Evolutionary conservation across 192 early-diverging fungal species (phyloP).

Genomic region (Jimgerdemannia flammicorona): DNA sequence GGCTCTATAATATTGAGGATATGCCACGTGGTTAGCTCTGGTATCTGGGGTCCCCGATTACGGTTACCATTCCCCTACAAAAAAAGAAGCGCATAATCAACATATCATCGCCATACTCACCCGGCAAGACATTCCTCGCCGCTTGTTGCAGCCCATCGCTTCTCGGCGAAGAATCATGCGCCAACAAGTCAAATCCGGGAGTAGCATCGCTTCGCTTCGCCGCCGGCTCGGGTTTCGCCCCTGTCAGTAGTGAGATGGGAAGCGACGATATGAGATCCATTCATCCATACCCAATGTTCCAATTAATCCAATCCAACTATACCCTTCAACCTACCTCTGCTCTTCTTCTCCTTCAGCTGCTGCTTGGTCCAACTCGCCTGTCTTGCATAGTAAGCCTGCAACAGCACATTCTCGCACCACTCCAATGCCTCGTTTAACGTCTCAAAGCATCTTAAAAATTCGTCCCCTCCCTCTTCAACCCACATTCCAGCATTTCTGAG

Average conservation of each 20-base stretch:
- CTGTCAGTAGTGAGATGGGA: background rate
- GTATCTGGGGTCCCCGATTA: too few species aligned
- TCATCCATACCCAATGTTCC: background rate
- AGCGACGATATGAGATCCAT: background rate
- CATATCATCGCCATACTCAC: background rate
- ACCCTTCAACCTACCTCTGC: background rate
- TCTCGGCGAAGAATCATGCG: background rate
- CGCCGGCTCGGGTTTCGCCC: background rate
- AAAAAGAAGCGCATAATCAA: too few species aligned
- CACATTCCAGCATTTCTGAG: slow-evolving; percentile 65
- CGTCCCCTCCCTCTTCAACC: slow-evolving; percentile 39
- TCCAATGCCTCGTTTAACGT: slow-evolving; percentile 87
- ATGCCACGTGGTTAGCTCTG: too few species aligned
- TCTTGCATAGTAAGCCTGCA: slow-evolving; percentile 71
- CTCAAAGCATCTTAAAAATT: slow-evolving; percentile 69
- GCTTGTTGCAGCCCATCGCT: background rate
- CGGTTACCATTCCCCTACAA: too few species aligned
- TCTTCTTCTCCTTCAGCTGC: background rate
- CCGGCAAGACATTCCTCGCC: background rate
- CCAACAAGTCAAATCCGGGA: background rate
- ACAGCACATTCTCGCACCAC: slow-evolving; percentile 89
- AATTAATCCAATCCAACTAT: background rate
- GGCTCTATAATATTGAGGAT: background rate
- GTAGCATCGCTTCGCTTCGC: background rate
- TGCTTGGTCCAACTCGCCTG: slow-evolving; percentile 32